Evolutionary conservation across 805 yeast species (phyloP), one percentile per base, ranked within the genome.

Genomic region (Blastobotrys mokoenaii): DNA sequence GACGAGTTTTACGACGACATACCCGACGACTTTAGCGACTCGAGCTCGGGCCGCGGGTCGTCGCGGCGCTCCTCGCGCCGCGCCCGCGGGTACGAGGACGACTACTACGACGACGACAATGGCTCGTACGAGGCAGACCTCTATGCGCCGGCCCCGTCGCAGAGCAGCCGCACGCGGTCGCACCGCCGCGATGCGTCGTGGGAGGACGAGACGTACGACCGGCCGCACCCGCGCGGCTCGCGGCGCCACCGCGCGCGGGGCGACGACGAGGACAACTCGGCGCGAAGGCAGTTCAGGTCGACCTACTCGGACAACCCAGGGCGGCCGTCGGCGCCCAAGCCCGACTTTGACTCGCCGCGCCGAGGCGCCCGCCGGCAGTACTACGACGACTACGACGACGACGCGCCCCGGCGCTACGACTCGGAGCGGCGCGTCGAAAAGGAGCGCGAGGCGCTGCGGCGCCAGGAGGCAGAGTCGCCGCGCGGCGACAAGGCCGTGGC

Each of bases 181-280:
- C 20, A 14, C 47, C 36, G 55, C 51, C 27, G 27, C 18, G 33
- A n/a, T 3, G 59, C 79, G n/a, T 68, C 80, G 9, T 87, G 96
- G 95, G 93, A 85, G 64, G 96, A 88, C 64, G 94, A 86, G 56
- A 73, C 84, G 4, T 86, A 83, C 58, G 96, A 86, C 62, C 52
- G 57, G 17, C 51, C 54, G 20, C 18, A 44, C 45, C 58, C 62
- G 2, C 57, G 62, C 45, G 51, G 69, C 56, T 12, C 18, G 5
- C 29, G 31, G 15, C n/a, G n/a, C n/a, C n/a, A n/a, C n/a, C n/a
- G n/a, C n/a, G n/a, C n/a, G n/a, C n/a, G n/a, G n/a, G n/a, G n/a
- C n/a, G n/a, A n/a, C n/a, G n/a, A n/a, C n/a, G n/a, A n/a, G n/a
- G n/a, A n/a, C 25, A 40, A 43, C 17, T 36, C 50, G 45, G 59